Base-by-base conservation (phyloP, 148 eudicot species). In the Drosera capensis region DNA sequence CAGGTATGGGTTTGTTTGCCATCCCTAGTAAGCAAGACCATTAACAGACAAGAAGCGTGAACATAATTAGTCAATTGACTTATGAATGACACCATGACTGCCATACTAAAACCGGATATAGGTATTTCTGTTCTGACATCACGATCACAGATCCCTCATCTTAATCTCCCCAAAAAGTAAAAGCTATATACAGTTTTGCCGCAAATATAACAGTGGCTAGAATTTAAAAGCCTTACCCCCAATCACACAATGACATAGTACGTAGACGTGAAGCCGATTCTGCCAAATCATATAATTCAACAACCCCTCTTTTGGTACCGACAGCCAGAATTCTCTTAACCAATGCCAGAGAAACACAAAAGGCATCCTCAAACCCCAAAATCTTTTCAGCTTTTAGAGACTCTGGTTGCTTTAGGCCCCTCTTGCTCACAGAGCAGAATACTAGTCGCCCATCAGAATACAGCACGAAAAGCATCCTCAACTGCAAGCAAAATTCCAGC, bases 281-380 rank as follows among this genome's bases (percentile, higher is more conserved):
- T 40, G 71, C 75, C 43, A 90, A 73, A 63, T 90, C 80, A 66
- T 80, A 90, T 35, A 90, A 45, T 54, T 84, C 93, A 58, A 84
- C 82, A 57, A 65, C 45, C 25, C 97, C 99, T 67, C 63, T 75
- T 58, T 59, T 73, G 62, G 95, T 84, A 43, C 99, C 99, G 63
- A 78, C 99, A 51, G 99, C 99, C 57, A 90, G 78, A 57, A 90
- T 74, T 63, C 80, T 78, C 54, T 86, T 84, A 51, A 75, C 78
- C 12, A 80, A 67, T 58, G 93, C 81, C 39, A 84, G 49, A 42
- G 99, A 80, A 59, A 71, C 70, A 64, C 93, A 90, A 25, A 75
- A 71, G 57, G 80, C 93, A 63, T 90, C 95, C 51, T 76, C 70
- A 29, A 82, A 65, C 42, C 78, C 83, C 62, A 86, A 55, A 11